These are phyloP conservation scores for Suhomyces tanzawaensis DNA, from an alignment of 805 yeast species.

Conservation along the genomic window DNA sequence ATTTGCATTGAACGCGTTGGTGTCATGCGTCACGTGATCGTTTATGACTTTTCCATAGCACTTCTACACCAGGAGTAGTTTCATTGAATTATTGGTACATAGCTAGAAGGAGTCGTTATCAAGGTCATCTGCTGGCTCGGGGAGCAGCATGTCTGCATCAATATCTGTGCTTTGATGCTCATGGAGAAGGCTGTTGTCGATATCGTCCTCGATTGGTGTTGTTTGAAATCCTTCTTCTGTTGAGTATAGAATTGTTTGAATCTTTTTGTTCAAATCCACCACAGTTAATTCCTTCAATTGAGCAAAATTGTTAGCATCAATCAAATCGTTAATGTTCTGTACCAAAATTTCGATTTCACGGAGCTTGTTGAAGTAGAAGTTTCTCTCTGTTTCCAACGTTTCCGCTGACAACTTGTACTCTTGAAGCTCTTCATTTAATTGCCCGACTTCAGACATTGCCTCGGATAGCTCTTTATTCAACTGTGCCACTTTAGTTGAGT, in stretches of 20 bases:
- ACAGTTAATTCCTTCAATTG: conserved; percentile 29
- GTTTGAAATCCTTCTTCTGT: conserved; percentile 83
- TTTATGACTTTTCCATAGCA: too few relatives aligned
- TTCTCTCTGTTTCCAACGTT: conserved; percentile 76
- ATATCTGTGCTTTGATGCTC: neutral
- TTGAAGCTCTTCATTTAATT: conserved; percentile 48
- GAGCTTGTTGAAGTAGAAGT: conserved; percentile 85
- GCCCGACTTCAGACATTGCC: conserved; percentile 39
- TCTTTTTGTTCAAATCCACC: conserved; percentile 42
- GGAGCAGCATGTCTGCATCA: conserved; percentile 1
- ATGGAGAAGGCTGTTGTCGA: conserved; percentile 3
- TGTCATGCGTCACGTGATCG: too few relatives aligned
- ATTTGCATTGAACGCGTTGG: too few relatives aligned
- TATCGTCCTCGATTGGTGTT: conserved; percentile 34
- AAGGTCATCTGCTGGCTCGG: conserved; percentile 6
- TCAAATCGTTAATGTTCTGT: conserved; percentile 46
- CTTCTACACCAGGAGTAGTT: too few relatives aligned
- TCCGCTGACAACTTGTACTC: conserved; percentile 61
- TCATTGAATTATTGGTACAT: neutral
- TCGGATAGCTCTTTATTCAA: conserved; percentile 42
- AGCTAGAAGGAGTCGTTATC: conserved; percentile 21
- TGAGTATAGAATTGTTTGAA: conserved; percentile 74
- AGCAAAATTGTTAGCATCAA: conserved; percentile 35
- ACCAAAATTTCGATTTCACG: conserved; percentile 83
- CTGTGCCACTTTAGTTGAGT: conserved; percentile 12